Evolutionary conservation across 2,329 filamentous ascomycete species (phyloP).

Genomic region (Graphiopsis chlorocephala): DNA sequence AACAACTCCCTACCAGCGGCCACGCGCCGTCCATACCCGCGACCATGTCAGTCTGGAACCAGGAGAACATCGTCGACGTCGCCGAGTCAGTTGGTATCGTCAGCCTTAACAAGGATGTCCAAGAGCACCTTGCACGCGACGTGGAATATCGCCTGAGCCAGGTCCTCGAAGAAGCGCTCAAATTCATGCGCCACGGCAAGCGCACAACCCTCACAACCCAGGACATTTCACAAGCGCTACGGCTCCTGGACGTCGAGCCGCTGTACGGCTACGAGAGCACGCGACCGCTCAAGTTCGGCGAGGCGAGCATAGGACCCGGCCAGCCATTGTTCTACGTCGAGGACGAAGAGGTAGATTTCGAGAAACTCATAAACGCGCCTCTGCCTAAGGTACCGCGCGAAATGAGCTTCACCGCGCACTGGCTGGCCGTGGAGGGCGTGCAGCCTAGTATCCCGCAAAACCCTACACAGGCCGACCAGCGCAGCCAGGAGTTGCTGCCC

Average conservation of each 20-base stretch:
- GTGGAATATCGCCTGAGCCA: conserved; percentile 94
- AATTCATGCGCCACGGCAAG: conserved; percentile 90
- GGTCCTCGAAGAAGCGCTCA: conserved; percentile 88
- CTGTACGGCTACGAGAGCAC: conserved; percentile 96
- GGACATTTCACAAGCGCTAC: conserved; percentile 82
- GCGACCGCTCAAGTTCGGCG: conserved; percentile 82
- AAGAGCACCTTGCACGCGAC: conserved; percentile 84
- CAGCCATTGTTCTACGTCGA: conserved; percentile 97
- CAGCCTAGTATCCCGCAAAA: conserved; percentile 97
- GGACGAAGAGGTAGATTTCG: conserved; percentile 97
- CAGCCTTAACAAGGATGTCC: conserved; percentile 77
- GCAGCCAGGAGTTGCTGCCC: conserved; percentile 79
- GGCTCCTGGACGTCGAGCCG: conserved; percentile 86
- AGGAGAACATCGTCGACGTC: conserved; percentile 92
- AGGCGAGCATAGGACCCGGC: conserved; percentile 87
- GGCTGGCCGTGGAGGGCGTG: conserved; percentile 95
- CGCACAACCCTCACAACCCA: conserved; percentile 84
- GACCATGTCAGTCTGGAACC: conserved; percentile 79
- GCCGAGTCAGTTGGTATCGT: conserved; percentile 92
- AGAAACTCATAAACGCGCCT: conserved; percentile 96
- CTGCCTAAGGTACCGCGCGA: conserved; percentile 92
- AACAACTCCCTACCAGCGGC: not conserved
- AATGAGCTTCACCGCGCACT: conserved; percentile 90
- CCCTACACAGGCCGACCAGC: conserved; percentile 70
- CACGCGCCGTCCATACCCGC: not conserved